Base-by-base conservation (phyloP, 805 yeast species). In the Brettanomyces nanus region DNA sequence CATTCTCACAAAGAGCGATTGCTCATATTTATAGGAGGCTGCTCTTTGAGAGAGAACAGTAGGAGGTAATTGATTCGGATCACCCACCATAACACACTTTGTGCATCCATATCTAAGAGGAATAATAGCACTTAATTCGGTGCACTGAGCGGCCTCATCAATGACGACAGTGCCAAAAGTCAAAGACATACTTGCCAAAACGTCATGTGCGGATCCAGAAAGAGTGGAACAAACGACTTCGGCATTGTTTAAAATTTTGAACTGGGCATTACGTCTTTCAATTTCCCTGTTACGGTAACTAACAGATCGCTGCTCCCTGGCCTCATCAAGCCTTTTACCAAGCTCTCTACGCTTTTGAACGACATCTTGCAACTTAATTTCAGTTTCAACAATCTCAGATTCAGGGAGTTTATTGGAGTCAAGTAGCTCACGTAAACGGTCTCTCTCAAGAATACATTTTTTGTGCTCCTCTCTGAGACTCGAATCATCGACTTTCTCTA, bases 121-220 rank as follows among this genome's bases (percentile, higher is more conserved):
- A 49, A 90, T 90, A 19, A 92, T 72, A 0, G 95, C 84, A 6
- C 96, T 85, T 26, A 90, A 56, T 54, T 90, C 98, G 28, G 92
- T 89, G 75, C 95, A 83, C 59, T 90, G 98, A 48, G 97, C 94
- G 2, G 98, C 98, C 59, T 90, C 98, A 64, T 90, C 98, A 43
- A 90, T 80, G 36, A 90, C 80, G 2, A 92, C 97, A 4, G 95
- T 85, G 35, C 84, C 95, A 55, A 92, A 90, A 31, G 74, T 73
- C 51, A 86, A 71, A 7, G 86, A 77, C 53, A 90, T 62, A 31
- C 77, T 70, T 0, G 86, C 77, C 29, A 90, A 68, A 42, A 86
- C 75, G 45, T 85, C 92, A 62, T 87, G 95, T 0, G 97, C 96
- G 4, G 96, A 77, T 21, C 97, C 97, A 0, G 97, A 89, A 25